A percentile compares a stretch with the other conserved stretches of the same genome.
Evolutionary conservation across 2,329 filamentous ascomycete genomes (phyloP).

Genomic region (Clarireedia paspali): DNA sequence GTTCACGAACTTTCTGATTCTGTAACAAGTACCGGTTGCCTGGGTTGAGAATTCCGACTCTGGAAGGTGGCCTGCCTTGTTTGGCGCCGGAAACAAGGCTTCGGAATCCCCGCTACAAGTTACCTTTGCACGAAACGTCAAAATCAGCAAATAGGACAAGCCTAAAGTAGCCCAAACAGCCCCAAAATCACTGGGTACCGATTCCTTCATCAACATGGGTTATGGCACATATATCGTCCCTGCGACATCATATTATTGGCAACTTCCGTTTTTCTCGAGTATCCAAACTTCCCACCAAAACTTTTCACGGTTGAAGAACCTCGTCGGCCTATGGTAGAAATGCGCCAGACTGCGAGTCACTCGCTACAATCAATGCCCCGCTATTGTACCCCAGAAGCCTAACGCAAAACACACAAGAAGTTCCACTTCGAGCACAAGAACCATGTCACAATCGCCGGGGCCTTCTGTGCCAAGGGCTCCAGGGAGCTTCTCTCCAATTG

Average conservation of each 20-base stretch:
- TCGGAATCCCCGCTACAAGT: not conserved
- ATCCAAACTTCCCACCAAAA: not conserved
- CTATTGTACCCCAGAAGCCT: conserved; percentile 7
- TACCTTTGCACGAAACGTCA: not conserved
- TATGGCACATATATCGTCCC: not conserved
- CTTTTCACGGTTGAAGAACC: not conserved
- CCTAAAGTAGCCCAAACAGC: not conserved
- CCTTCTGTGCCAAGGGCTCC: conserved; percentile 21
- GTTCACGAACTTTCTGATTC: not conserved
- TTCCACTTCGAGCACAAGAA: conserved; percentile 9
- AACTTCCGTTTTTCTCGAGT: not conserved
- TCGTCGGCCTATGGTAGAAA: not conserved
- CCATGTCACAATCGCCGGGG: conserved; percentile 22
- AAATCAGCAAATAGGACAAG: not conserved
- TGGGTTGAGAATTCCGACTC: too few species aligned
- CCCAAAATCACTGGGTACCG: not conserved
- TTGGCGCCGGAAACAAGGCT: conserved; percentile 1
- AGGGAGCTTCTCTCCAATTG: conserved; percentile 28
- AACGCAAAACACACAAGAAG: conserved; percentile 8
- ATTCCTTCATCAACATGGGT: not conserved
- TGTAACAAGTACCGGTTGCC: too few species aligned
- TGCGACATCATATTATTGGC: not conserved
- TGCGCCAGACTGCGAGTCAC: conserved; percentile 1
- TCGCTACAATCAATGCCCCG: conserved; percentile 9
- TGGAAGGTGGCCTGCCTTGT: not conserved